Evolutionary conservation across 805 yeast species (phyloP).

Genomic region (Hyphopichia homilentoma): DNA sequence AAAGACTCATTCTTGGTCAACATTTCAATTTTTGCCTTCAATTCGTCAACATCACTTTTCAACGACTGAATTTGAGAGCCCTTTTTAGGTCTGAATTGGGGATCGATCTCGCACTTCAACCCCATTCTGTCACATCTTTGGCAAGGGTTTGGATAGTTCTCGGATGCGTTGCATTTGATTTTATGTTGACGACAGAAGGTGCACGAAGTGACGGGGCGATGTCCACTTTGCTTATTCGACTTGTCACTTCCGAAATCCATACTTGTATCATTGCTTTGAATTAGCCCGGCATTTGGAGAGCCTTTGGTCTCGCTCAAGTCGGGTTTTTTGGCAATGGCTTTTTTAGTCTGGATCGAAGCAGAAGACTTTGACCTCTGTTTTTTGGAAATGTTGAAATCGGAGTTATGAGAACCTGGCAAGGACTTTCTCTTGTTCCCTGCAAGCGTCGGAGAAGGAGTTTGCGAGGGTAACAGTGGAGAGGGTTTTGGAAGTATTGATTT

Average conservation of each 20-base stretch:
- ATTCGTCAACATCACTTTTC: slow-evolving; percentile 79
- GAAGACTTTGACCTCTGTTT: slow-evolving; percentile 9
- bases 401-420: slow-evolving; percentile 5
- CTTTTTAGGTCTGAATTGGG: slow-evolving; percentile 85
- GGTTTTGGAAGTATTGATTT: slow-evolving; percentile 44
- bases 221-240: slow-evolving; percentile 36
- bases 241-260: neutral
- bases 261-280: too few species aligned
- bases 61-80: slow-evolving; percentile 85
- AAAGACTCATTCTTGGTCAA: slow-evolving; percentile 61
- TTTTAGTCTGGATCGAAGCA: slow-evolving; percentile 2
- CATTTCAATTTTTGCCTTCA: slow-evolving; percentile 68
- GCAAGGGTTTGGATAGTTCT: slow-evolving; percentile 77
- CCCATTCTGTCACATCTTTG: slow-evolving; percentile 78
- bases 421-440: slow-evolving; percentile 14
- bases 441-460: slow-evolving; percentile 6
- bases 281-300: neutral
- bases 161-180: slow-evolving; percentile 88
- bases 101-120: slow-evolving; percentile 82
- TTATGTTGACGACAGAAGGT: slow-evolving; percentile 94
- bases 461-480: slow-evolving; percentile 11
- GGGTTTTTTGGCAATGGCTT: neutral
- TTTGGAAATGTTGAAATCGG: slow-evolving; percentile 6
- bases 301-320: neutral
- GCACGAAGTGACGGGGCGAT: slow-evolving; percentile 88